These are phyloP conservation scores for Boechera divaricarpa DNA, from an alignment of 345 rosid genomes.

Conservation along the genomic window DNA sequence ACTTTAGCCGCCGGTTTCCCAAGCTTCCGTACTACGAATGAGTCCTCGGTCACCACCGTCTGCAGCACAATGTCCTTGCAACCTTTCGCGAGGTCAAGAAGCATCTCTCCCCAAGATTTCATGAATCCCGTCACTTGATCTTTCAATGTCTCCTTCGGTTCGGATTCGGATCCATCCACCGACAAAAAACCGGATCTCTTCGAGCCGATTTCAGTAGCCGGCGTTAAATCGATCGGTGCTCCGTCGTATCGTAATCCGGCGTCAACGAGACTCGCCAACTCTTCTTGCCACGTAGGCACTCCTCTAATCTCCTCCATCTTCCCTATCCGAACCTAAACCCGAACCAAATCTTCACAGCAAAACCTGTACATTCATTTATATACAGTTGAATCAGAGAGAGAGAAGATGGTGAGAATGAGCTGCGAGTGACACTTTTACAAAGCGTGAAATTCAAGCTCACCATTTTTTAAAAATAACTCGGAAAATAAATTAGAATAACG, in stretches of 20 bases:
- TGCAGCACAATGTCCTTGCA: constrained; percentile 69
- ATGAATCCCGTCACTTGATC: constrained; percentile 75
- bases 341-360: neutral
- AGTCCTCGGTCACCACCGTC: constrained; percentile 72
- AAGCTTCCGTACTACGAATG: constrained; percentile 69
- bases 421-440: constrained; percentile 52
- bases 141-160: constrained; percentile 59
- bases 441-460: constrained; percentile 62
- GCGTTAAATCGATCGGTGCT: constrained; percentile 46
- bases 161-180: constrained; percentile 38
- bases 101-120: constrained; percentile 91
- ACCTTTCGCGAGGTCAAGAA: constrained; percentile 75
- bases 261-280: constrained; percentile 65
- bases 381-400: neutral
- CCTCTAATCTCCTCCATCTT: constrained; percentile 67
- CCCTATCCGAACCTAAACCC: constrained; percentile 18
- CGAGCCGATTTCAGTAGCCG: constrained; percentile 38
- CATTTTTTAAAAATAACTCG: constrained; percentile 2
- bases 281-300: constrained; percentile 74
- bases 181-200: constrained; percentile 39
- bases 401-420: constrained; percentile 25
- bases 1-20: constrained; percentile 70
- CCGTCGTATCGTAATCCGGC: constrained; percentile 53
- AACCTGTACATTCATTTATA: constrained; percentile 24
- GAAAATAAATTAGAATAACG: constrained; percentile 37